Base-by-base conservation (phyloP, 345 rosid species). In the Combretum micranthum region DNA sequence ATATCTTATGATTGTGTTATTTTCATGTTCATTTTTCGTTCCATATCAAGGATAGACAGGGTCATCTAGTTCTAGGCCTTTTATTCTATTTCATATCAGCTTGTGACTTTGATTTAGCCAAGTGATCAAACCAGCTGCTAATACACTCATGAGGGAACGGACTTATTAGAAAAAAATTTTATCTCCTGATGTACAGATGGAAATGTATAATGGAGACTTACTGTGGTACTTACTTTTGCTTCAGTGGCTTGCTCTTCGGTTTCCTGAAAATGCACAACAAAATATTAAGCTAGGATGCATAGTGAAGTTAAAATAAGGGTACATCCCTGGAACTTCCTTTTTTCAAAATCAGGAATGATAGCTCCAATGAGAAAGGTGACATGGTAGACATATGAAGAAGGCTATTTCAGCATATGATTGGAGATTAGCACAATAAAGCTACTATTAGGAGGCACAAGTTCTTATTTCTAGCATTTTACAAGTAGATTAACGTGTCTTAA, bases 221-320 rank as follows among this genome's bases (percentile, higher is more conserved):
- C 92, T 55, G 65, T 44, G 82, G 69, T 45, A 44, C 17, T 39
- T 61, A n/a, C 68, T 74, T 72, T 59, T 67, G 58, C 75, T 53
- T 70, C 63, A 37, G 62, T 68, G 19, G 55, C 69, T 44, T 59
- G 47, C 53, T 67, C 77, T 60, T 59, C 57, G 58, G n/a, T 43
- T 25, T 52, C 59, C 85, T 84, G 74, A 20, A 56, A 60, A 65
- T 26, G 65, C 4, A 42, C 61, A 3, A 22, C 0, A 20, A 37
- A 43, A 25, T 13, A 13, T 66, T 17, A 16, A 14, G 8, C 13
- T 20, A 20, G 25, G 19, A 25, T 12, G 32, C 42, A 47, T 47
- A 37, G 15, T 15, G 15, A 20, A 16, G 16, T 26, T 4, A 12
- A 15, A 44, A 37, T n/a, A 16, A 4, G 14, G 25, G n/a, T 20